Evolutionary conservation across 768 basidiomycete genomes (phyloP).

Genomic region (Podaxis mareebaensis): DNA sequence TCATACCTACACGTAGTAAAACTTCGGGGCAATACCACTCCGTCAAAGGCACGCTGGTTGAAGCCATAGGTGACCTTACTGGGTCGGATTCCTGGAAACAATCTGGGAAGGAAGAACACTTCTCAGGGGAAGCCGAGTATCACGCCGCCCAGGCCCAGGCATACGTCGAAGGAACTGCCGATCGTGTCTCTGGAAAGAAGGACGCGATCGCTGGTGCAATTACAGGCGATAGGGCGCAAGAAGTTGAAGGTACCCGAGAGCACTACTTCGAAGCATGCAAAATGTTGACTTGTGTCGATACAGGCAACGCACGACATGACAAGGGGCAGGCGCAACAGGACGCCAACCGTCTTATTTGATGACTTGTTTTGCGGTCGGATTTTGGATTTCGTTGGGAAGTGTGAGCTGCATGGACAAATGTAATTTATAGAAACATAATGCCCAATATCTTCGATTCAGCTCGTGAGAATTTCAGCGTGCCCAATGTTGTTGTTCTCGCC

Average conservation of each 20-base stretch:
- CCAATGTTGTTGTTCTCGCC: too few relatives aligned
- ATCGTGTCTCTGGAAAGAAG: slow-evolving; percentile 44
- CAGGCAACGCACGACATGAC: slow-evolving; percentile 51
- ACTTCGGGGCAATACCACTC: slow-evolving; percentile 40
- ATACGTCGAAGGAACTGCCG: slow-evolving; percentile 43
- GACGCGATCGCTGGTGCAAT: slow-evolving; percentile 46
- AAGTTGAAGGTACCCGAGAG: slow-evolving; percentile 31
- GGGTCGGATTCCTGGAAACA: slow-evolving; percentile 38
- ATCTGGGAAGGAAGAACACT: slow-evolving; percentile 46
- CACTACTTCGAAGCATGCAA: not conserved
- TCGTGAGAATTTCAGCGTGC: too few relatives aligned
- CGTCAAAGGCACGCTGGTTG: slow-evolving; percentile 33
- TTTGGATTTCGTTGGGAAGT: too few relatives aligned
- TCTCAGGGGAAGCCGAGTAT: slow-evolving; percentile 41
- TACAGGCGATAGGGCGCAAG: slow-evolving; percentile 43
- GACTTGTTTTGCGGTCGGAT: not conserved
- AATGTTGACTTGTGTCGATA: not conserved
- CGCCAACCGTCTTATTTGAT: slow-evolving; percentile 34
- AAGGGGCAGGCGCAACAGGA: slow-evolving; percentile 53
- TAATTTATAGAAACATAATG: too few relatives aligned
- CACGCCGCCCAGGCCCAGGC: slow-evolving; percentile 43
- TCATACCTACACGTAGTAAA: slow-evolving; percentile 26
- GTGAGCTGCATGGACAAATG: too few relatives aligned
- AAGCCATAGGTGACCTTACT: slow-evolving; percentile 41
- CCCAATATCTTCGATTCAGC: too few relatives aligned